Conservation (phyloP, 108 stramenopile genomes). For the Craspedostauros australis region DNA sequence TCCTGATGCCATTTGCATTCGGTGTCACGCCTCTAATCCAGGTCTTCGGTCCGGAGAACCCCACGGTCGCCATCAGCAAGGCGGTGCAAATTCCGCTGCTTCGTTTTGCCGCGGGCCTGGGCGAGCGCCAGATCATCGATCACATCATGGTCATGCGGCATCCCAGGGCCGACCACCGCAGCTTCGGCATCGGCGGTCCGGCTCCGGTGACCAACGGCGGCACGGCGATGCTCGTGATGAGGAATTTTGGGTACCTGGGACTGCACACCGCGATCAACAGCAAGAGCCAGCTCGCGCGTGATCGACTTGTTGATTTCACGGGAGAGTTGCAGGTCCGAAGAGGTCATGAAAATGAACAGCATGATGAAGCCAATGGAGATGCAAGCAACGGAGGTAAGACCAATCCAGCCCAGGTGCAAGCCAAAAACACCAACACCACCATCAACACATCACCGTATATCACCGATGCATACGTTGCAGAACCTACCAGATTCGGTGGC, state of each 20-base stretch:
- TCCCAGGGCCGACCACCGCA: conserved; percentile 50
- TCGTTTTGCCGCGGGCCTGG: conserved; percentile 60
- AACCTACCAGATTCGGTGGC: conserved; percentile 64
- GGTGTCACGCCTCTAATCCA: conserved; percentile 81
- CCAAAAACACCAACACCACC: too few species aligned
- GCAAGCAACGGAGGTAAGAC: not conserved
- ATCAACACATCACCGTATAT: too few species aligned
- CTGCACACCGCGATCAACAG: conserved; percentile 67
- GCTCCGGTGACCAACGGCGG: conserved; percentile 76
- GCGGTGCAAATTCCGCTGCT: conserved; percentile 85
- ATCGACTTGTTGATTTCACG: conserved; percentile 80
- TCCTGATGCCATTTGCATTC: conserved; percentile 81
- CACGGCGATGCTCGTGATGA: conserved; percentile 77
- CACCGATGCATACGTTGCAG: conserved; percentile 39
- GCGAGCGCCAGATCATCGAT: conserved; percentile 69
- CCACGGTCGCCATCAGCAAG: conserved; percentile 56
- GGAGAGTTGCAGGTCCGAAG: conserved; percentile 65
- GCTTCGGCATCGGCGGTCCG: conserved; percentile 45
- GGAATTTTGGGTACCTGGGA: conserved; percentile 85
- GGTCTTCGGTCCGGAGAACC: conserved; percentile 70
- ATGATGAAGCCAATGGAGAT: not conserved
- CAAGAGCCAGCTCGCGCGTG: conserved; percentile 65
- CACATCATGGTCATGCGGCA: conserved; percentile 83
- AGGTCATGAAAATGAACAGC: conserved; percentile 11
- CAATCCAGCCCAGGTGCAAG: too few species aligned